A percentile compares a stretch with the other conserved stretches of the same genome.
Evolutionary conservation across 1,284 basidiomycete species (phyloP).

Genomic region (Naganishia sp.): DNA sequence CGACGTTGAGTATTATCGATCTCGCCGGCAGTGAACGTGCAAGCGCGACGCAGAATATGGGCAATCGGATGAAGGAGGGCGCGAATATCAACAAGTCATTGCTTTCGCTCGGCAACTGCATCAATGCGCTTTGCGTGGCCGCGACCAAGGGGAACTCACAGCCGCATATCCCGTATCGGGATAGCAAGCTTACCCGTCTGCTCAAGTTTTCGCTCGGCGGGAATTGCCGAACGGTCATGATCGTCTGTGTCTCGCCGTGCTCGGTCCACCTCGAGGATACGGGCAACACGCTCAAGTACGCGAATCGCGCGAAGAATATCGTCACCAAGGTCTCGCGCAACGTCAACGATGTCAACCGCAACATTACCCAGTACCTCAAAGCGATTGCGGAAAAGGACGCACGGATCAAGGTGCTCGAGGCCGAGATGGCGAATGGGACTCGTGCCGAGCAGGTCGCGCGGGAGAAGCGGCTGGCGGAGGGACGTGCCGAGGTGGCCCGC

Average conservation of each 20-base stretch:
- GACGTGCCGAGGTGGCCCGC: slow-evolving; percentile 33
- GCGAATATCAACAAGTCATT: slow-evolving; percentile 98
- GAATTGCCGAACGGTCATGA: slow-evolving; percentile 98
- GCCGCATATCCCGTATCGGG: slow-evolving; percentile 89
- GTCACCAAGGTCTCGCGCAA: slow-evolving; percentile 89
- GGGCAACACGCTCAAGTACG: slow-evolving; percentile 93
- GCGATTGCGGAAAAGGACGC: slow-evolving; percentile 70
- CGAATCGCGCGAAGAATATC: slow-evolving; percentile 93
- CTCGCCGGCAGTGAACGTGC: slow-evolving; percentile 93
- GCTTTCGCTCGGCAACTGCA: slow-evolving; percentile 91
- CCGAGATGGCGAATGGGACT: slow-evolving; percentile 71
- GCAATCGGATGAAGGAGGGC: slow-evolving; percentile 94
- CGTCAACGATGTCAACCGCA: slow-evolving; percentile 86
- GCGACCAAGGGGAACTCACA: slow-evolving; percentile 63
- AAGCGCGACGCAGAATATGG: slow-evolving; percentile 91
- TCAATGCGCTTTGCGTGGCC: slow-evolving; percentile 84
- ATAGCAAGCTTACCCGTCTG: slow-evolving; percentile 92
- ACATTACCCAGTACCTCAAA: slow-evolving; percentile 90
- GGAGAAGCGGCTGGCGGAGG: slow-evolving; percentile 28
- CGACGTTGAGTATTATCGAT: slow-evolving; percentile 92
- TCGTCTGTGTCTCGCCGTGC: slow-evolving; percentile 92
- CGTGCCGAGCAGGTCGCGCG: slow-evolving; percentile 41
- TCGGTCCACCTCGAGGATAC: slow-evolving; percentile 95
- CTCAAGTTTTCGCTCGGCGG: slow-evolving; percentile 95
- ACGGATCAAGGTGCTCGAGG: slow-evolving; percentile 63